Conservation (phyloP, 495 filamentous ascomycete genomes). For the Filosporella fistucella region DNA sequence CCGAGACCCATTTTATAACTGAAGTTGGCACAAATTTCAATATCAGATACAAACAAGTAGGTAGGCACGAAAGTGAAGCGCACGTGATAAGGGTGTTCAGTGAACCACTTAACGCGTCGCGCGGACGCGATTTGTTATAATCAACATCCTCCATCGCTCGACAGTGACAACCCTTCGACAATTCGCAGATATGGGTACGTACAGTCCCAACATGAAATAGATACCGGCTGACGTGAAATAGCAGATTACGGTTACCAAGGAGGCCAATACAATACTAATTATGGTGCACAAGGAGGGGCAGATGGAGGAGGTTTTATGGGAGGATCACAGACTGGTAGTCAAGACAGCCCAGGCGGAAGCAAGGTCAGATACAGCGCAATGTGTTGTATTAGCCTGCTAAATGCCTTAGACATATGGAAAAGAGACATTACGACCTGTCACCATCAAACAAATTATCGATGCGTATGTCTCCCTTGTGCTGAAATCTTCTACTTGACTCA, state of each 20-base stretch:
- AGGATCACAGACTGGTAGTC: constrained; percentile 44
- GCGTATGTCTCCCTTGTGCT: constrained; percentile 31
- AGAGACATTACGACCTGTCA: constrained; percentile 84
- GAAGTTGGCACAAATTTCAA: no score
- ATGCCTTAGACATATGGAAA: constrained; percentile 31
- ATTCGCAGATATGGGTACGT: constrained; percentile 19
- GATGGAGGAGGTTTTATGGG: constrained; percentile 63
- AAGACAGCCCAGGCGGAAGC: constrained; percentile 37
- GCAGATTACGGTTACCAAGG: constrained; percentile 23
- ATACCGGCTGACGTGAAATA: constrained; percentile 1
- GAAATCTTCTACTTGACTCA: neutral
- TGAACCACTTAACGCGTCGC: constrained; percentile 3
- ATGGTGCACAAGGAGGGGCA: constrained; percentile 40
- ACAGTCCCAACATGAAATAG: neutral
- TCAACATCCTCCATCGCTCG: neutral
- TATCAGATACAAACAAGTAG: no score
- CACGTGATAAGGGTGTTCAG: no score
- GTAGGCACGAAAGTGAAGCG: no score
- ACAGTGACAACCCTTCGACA: neutral
- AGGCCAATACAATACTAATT: constrained; percentile 19
- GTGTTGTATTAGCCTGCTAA: neutral
- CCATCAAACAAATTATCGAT: constrained; percentile 89
- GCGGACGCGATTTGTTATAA: neutral
- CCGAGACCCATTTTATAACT: no score
- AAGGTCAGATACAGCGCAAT: constrained; percentile 7